Base-by-base conservation (phyloP, 345 rosid species). In the Citrus inodora region DNA sequence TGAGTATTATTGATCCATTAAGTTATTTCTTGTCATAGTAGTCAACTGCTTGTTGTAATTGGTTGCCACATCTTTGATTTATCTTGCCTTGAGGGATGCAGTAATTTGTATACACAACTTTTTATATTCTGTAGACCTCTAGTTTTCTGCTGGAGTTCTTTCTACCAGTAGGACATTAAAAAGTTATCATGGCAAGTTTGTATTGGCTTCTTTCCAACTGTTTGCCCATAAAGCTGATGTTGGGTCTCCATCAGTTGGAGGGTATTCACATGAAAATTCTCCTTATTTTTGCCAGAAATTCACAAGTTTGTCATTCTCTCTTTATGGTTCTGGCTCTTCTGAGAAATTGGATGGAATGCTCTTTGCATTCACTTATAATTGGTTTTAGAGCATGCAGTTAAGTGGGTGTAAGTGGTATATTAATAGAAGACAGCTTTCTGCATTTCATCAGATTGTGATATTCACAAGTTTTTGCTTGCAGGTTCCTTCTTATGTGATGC, bases 401-500 rank as follows among this genome's bases (percentile, higher is more conserved):
- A n/a, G 61, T 70, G 33, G 53, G 37, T 11, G 66, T 53, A 64
- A 9, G 24, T 56, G 22, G 56, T n/a, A 37, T 76, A 25, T 67
- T 66, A 14, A 63, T 71, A 58, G 24, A 24, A 55, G 56, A 16
- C 27, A 38, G 63, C 17, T 42, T 28, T 32, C 24, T 59, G n/a
- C 51, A 63, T 80, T 30, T 74, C 56, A 6, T 66, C 33, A 21
- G 74, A 72, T 56, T 21, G 64, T 21, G 64, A 73, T 67, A 76
- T 79, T 75, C 55, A 61, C 74, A 59, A 56, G 70, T 60, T 75
- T 80, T 75, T 62, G 71, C 71, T 68, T 78, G 70, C 88, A 90
- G 94, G 88, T 85, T 83, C 90, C 92, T 24, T 95, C 99, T n/a
- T 79, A 87, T 78, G 81, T 82, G 63, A 90, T 93, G 96, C 82